phyloP scores from a whole-genome alignment of 192 early-diverging fungal species.

The Chytriomyces sp. region DNA sequence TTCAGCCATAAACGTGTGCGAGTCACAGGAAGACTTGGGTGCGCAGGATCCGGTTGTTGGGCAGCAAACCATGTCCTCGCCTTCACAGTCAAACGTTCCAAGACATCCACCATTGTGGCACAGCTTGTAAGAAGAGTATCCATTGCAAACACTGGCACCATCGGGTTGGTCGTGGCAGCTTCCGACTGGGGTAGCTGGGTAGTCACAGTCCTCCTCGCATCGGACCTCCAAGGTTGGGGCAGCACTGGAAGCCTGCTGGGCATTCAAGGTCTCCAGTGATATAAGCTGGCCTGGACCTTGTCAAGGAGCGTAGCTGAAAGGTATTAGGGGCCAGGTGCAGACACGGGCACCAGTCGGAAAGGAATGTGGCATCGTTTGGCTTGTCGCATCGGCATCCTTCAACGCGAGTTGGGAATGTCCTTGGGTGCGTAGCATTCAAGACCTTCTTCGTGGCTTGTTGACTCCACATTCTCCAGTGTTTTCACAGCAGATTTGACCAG shows the following conservation, averaged over 20 bases:
- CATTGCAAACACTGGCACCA: slow-evolving; percentile 23
- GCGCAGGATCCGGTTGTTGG: slow-evolving; percentile 11
- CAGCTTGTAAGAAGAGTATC: slow-evolving; percentile 25
- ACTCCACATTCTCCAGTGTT: background rate
- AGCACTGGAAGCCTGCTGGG: slow-evolving; percentile 28
- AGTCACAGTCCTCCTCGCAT: slow-evolving; percentile 29
- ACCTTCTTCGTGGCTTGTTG: background rate
- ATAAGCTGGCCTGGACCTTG: slow-evolving; percentile 1
- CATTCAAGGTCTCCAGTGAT: background rate
- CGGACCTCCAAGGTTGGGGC: slow-evolving; percentile 26
- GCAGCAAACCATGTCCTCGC: slow-evolving; percentile 23
- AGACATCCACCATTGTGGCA: slow-evolving; percentile 28
- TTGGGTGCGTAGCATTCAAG: slow-evolving; percentile 20
- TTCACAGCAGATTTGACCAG: slow-evolving; percentile 24
- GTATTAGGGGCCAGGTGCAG: no score
- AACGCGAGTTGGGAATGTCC: slow-evolving; percentile 4
- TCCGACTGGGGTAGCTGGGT: slow-evolving; percentile 22
- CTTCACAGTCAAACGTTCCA: slow-evolving; percentile 29
- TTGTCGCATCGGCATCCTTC: background rate
- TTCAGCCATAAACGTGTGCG: background rate
- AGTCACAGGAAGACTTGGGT: slow-evolving; percentile 6
- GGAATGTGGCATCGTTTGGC: slow-evolving; percentile 1
- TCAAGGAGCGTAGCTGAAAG: slow-evolving; percentile 33
- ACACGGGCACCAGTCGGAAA: slow-evolving; percentile 32
- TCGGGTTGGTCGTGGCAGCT: slow-evolving; percentile 23